These are phyloP conservation scores for Marasmius fiardii DNA, from an alignment of 1,284 basidiomycete species.

Conservation along the genomic window DNA sequence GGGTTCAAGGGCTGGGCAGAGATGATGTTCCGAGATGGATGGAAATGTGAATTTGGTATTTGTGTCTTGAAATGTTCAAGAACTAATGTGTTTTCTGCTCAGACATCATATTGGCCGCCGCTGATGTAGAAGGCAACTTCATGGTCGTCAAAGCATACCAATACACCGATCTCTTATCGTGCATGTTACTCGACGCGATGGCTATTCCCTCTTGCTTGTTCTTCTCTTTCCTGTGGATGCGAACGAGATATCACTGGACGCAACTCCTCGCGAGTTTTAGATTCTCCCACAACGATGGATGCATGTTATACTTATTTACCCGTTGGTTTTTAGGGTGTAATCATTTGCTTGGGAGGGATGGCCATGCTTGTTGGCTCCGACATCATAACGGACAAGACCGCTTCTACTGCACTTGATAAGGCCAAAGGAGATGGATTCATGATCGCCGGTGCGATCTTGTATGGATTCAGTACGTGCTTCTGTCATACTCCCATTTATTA, in stretches of 20 bases:
- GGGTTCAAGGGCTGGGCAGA: slow-evolving; percentile 76
- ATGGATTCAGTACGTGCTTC: slow-evolving; percentile 69
- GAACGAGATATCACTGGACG: slow-evolving; percentile 77
- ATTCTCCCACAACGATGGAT: background rate
- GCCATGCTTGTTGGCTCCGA: slow-evolving; percentile 77
- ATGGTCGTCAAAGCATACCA: slow-evolving; percentile 83
- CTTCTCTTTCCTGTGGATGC: slow-evolving; percentile 80
- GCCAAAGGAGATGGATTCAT: slow-evolving; percentile 85
- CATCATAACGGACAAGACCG: slow-evolving; percentile 64
- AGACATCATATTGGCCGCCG: slow-evolving; percentile 76
- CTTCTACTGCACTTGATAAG: slow-evolving; percentile 45
- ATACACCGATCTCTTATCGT: slow-evolving; percentile 83
- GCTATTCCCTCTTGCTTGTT: slow-evolving; percentile 84
- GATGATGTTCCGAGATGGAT: slow-evolving; percentile 71
- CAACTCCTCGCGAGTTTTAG: slow-evolving; percentile 59
- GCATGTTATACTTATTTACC: background rate
- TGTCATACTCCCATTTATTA: background rate
- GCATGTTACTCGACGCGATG: slow-evolving; percentile 88
- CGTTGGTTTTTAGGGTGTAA: slow-evolving; percentile 49
- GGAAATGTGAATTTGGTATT: slow-evolving; percentile 64
- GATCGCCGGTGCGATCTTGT: slow-evolving; percentile 80
- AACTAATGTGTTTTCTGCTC: background rate
- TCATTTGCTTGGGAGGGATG: slow-evolving; percentile 73
- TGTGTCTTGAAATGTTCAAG: background rate
- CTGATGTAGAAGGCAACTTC: slow-evolving; percentile 85